phyloP scores from a whole-genome alignment of 1,284 basidiomycete genomes.

The Mycosarcoma mackinlayi region DNA sequence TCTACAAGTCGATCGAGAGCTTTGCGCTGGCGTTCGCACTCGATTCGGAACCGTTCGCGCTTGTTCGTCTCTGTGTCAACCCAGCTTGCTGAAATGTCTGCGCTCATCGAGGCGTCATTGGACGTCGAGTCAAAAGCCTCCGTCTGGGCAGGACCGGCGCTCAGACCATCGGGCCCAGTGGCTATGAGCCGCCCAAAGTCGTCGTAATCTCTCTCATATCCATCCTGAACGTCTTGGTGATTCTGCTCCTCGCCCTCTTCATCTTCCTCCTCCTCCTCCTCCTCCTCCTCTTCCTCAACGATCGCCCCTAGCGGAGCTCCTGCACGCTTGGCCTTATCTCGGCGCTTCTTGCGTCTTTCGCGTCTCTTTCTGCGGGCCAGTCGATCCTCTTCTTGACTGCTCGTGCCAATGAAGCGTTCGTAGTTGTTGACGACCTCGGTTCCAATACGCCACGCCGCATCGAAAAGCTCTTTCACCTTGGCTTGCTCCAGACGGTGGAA shows the following conservation, averaged over 20 bases:
- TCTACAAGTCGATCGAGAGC: slow-evolving; percentile 27
- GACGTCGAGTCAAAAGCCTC: slow-evolving; percentile 10
- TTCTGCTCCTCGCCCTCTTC: slow-evolving; percentile 14
- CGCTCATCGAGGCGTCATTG: slow-evolving; percentile 35
- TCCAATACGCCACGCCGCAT: slow-evolving; percentile 22
- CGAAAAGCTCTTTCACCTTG: slow-evolving; percentile 31
- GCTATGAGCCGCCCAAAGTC: background rate
- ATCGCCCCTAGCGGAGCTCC: slow-evolving; percentile 39
- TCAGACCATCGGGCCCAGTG: background rate
- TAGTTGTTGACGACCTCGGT: slow-evolving; percentile 35
- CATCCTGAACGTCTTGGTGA: slow-evolving; percentile 1
- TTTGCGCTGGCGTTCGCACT: slow-evolving; percentile 35
- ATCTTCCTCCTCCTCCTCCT: slow-evolving; percentile 35
- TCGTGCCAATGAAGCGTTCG: slow-evolving; percentile 32
- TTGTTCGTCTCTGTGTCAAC: slow-evolving; percentile 25
- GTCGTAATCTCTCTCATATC: background rate
- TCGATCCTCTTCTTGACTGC: slow-evolving; percentile 30
- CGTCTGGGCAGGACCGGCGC: background rate
- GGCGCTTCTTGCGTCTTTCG: slow-evolving; percentile 30
- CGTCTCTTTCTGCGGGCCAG: slow-evolving; percentile 26
- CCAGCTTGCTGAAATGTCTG: slow-evolving; percentile 26
- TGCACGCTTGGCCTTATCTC: slow-evolving; percentile 27
- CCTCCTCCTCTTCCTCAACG: slow-evolving; percentile 40
- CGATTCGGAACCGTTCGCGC: slow-evolving; percentile 34
- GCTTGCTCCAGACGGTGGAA: slow-evolving; percentile 29